Percentiles rank a stretch among this genome's conserved stretches.
Evolutionary conservation across 2,329 filamentous ascomycete genomes (phyloP).

Genomic region (Cytospora paraplurivora): DNA sequence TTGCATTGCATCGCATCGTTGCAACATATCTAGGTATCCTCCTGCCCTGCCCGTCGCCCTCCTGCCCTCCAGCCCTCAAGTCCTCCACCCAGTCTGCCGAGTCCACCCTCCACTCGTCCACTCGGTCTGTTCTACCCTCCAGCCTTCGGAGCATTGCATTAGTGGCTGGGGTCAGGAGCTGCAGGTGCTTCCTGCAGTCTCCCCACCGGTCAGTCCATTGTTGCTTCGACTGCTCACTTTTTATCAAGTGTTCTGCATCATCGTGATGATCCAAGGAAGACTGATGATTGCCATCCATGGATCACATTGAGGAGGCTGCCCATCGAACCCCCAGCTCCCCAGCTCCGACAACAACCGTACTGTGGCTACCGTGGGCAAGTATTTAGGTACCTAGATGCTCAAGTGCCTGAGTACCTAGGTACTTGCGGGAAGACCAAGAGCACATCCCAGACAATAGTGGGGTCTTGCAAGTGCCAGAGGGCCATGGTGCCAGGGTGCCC

Average conservation of each 20-base stretch:
- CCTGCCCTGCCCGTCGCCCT: constrained; percentile 1
- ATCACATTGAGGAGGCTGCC: neutral
- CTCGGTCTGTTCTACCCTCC: constrained; percentile 25
- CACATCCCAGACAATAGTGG: neutral
- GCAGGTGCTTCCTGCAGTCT: constrained; percentile 17
- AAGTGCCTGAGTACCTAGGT: neutral
- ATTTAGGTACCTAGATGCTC: neutral
- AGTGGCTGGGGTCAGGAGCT: constrained; percentile 25
- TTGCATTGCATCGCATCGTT: constrained; percentile 28
- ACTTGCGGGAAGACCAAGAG: neutral
- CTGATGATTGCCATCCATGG: neutral
- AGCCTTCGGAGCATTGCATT: constrained; percentile 21
- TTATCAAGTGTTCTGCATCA: neutral
- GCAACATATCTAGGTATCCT: constrained; percentile 1
- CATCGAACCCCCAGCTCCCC: no score
- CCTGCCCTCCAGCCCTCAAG: neutral
- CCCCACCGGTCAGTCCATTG: constrained; percentile 14
- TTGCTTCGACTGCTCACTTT: neutral
- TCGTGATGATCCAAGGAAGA: neutral
- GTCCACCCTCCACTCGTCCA: constrained; percentile 22
- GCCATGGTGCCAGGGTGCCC: neutral
- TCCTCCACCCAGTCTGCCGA: neutral
- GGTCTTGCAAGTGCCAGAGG: neutral
- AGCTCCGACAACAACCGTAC: neutral
- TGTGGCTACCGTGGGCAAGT: neutral